Percentiles rank a stretch among this genome's conserved stretches.
These are phyloP conservation scores for Paraphoma sp. DNA, from an alignment of 2,329 filamentous ascomycete species.

Conservation along the genomic window DNA sequence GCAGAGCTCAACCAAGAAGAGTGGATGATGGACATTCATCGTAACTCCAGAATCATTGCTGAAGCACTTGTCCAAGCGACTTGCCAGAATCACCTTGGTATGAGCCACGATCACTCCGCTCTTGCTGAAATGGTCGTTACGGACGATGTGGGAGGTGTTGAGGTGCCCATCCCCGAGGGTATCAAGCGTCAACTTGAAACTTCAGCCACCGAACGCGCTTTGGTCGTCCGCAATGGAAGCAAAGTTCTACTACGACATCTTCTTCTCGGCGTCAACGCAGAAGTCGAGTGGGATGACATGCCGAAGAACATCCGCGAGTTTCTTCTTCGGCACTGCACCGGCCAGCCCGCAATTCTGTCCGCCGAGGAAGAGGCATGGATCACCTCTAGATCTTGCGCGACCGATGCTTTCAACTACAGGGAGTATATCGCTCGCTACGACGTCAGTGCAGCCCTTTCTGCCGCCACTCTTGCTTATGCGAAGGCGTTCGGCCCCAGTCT, in stretches of 20 bases:
- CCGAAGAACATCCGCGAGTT: slow-evolving; percentile 50
- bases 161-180: neutral
- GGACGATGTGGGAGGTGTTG: slow-evolving; percentile 2
- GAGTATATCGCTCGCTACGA: slow-evolving; percentile 51
- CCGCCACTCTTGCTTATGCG: slow-evolving; percentile 15
- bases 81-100: slow-evolving; percentile 18
- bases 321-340: slow-evolving; percentile 47
- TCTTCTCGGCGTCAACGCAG: slow-evolving; percentile 54
- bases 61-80: slow-evolving; percentile 24
- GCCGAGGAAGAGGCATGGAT: slow-evolving; percentile 42
- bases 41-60: slow-evolving; percentile 22
- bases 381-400: slow-evolving; percentile 44
- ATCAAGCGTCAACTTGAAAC: neutral
- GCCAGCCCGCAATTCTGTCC: neutral
- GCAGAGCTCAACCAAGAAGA: neutral
- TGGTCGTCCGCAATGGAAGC: slow-evolving; percentile 24
- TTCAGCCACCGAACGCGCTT: neutral
- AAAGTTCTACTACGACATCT: slow-evolving; percentile 52
- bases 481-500: neutral
- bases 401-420: slow-evolving; percentile 16
- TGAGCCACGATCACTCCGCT: slow-evolving; percentile 18
- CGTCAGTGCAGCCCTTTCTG: slow-evolving; percentile 46
- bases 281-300: slow-evolving; percentile 56
- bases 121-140: slow-evolving; percentile 17
- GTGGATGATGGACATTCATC: slow-evolving; percentile 16